These are phyloP conservation scores for Ceratocystis alfenasii DNA, from an alignment of 2,329 filamentous ascomycete genomes.

Conservation along the genomic window DNA sequence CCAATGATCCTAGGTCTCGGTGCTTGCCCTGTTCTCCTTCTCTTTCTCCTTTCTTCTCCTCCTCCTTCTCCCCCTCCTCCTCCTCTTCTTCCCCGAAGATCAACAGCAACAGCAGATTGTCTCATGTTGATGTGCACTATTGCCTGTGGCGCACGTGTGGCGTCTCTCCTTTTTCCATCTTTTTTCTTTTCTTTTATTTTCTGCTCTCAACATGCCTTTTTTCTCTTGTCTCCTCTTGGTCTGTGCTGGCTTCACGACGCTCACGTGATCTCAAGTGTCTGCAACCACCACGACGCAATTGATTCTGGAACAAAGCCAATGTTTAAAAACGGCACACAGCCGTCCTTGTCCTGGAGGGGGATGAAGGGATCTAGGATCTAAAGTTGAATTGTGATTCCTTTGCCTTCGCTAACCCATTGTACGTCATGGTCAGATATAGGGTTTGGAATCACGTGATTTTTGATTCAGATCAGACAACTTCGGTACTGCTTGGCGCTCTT, in stretches of 20 bases:
- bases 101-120: neutral
- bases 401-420: neutral
- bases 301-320: conserved; percentile 4
- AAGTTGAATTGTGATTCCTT: neutral
- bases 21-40: neutral
- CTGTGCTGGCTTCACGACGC: neutral
- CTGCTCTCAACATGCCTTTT: neutral
- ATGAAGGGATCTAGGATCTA: neutral
- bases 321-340: neutral
- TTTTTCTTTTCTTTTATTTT: neutral
- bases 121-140: neutral
- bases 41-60: neutral
- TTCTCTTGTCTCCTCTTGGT: neutral
- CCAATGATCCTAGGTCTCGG: neutral
- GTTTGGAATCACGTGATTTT: neutral
- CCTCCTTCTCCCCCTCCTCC: neutral
- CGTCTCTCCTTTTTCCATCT: neutral
- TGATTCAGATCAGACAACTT: neutral
- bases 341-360: neutral
- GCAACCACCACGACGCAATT: neutral
- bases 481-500: neutral
- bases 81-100: neutral
- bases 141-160: no score
- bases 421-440: neutral
- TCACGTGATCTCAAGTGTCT: neutral